phyloP scores from a whole-genome alignment of 495 filamentous ascomycete genomes.

The Penicillium soppii region DNA sequence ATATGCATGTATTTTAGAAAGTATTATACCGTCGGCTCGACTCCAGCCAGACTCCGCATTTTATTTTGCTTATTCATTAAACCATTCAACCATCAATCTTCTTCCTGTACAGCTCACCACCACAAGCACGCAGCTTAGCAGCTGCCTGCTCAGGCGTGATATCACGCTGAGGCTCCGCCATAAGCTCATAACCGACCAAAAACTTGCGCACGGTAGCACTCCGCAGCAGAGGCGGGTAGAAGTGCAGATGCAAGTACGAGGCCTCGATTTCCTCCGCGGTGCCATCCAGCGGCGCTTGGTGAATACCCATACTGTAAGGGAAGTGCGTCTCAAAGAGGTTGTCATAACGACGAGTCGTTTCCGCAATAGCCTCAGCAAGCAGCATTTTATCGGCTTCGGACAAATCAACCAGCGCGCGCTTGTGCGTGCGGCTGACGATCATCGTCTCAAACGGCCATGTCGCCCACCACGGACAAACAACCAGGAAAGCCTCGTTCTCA shows the following conservation, averaged over 20 bases:
- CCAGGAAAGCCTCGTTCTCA: slow-evolving; percentile 77
- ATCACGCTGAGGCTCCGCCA: slow-evolving; percentile 95
- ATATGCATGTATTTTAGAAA: not conserved
- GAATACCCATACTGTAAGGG: slow-evolving; percentile 90
- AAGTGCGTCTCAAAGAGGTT: slow-evolving; percentile 97
- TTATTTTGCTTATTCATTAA: not conserved
- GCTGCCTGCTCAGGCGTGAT: slow-evolving; percentile 98
- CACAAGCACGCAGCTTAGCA: slow-evolving; percentile 67
- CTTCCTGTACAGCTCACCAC: slow-evolving; percentile 81
- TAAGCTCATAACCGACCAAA: slow-evolving; percentile 82
- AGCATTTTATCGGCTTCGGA: slow-evolving; percentile 61
- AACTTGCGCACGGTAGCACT: slow-evolving; percentile 96
- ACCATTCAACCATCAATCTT: slow-evolving; percentile 39
- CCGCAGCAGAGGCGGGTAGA: slow-evolving; percentile 89
- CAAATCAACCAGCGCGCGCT: slow-evolving; percentile 78
- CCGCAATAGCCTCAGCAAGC: slow-evolving; percentile 80
- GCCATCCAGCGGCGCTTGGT: slow-evolving; percentile 91
- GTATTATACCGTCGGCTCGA: not conserved
- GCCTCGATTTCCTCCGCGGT: slow-evolving; percentile 78
- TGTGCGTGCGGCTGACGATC: slow-evolving; percentile 79
- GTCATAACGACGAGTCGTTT: slow-evolving; percentile 88
- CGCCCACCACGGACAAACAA: slow-evolving; percentile 95
- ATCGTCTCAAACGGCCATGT: slow-evolving; percentile 97
- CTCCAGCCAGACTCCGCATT: not conserved
- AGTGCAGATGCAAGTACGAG: slow-evolving; percentile 93